phyloP scores from a whole-genome alignment of 1,284 basidiomycete genomes.

The Microbotryomycetes sp. region DNA sequence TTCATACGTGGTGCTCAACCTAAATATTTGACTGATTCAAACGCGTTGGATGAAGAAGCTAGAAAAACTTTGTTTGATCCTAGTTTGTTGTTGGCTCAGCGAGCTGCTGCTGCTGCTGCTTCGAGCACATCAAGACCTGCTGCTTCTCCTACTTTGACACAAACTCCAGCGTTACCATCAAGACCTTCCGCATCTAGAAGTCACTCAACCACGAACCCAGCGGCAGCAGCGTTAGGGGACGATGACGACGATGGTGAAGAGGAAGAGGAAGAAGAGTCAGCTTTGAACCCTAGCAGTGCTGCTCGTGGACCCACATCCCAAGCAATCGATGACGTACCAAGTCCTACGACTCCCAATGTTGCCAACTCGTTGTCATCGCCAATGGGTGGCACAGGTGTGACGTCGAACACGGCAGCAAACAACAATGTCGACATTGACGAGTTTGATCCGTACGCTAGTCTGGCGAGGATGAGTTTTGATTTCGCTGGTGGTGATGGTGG shows the following conservation, averaged over 20 bases:
- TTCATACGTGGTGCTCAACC: slow-evolving; percentile 30
- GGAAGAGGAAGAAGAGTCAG: slow-evolving; percentile 27
- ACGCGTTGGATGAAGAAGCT: slow-evolving; percentile 36
- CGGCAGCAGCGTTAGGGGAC: slow-evolving; percentile 2
- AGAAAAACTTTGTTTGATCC: slow-evolving; percentile 36
- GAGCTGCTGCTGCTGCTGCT: slow-evolving; percentile 1
- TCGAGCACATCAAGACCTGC: background rate
- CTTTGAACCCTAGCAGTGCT: slow-evolving; percentile 24
- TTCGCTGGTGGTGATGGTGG: background rate
- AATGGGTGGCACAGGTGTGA: background rate
- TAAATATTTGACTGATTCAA: slow-evolving; percentile 35
- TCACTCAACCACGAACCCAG: slow-evolving; percentile 3
- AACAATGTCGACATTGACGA: slow-evolving; percentile 6
- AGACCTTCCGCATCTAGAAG: slow-evolving; percentile 6
- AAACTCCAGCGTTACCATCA: slow-evolving; percentile 8
- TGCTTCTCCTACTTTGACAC: background rate
- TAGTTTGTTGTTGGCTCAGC: slow-evolving; percentile 12
- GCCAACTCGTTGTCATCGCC: background rate
- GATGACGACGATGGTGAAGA: slow-evolving; percentile 12
- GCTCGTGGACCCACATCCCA: background rate
- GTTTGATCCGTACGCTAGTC: slow-evolving; percentile 31
- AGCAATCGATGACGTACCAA: background rate
- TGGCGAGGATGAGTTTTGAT: slow-evolving; percentile 21
- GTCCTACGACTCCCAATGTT: background rate
- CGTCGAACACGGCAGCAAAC: background rate